These are phyloP conservation scores for Lachancea thermotolerans DNA, from an alignment of 805 yeast species.

Conservation along the genomic window DNA sequence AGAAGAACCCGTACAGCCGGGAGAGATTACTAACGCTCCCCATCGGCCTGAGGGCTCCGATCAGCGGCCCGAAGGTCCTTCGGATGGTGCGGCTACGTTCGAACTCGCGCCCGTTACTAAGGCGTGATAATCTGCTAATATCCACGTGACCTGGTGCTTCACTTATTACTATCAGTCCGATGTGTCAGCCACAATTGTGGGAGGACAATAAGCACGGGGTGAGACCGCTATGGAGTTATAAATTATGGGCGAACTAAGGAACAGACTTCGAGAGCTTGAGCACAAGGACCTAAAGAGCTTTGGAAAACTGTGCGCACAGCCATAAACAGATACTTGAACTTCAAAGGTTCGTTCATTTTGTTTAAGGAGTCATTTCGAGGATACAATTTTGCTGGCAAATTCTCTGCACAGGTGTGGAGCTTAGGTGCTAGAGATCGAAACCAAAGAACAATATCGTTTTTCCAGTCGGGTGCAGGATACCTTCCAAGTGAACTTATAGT, in stretches of 20 bases:
- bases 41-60: neutral
- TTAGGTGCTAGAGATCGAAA: neutral
- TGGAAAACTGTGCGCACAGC: too few species aligned
- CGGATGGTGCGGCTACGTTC: neutral
- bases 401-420: too few species aligned
- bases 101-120: neutral
- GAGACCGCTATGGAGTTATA: neutral
- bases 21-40: neutral
- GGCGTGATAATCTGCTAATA: too few species aligned
- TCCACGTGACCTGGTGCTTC: neutral
- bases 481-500: neutral
- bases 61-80: neutral
- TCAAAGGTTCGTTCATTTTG: too few species aligned
- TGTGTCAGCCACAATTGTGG: constrained; percentile 5
- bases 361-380: too few species aligned
- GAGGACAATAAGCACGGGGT: neutral
- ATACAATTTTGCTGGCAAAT: too few species aligned
- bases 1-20: constrained; percentile 12
- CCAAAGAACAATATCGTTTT: neutral
- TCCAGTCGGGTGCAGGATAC: too few species aligned
- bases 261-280: too few species aligned
- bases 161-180: too few species aligned
- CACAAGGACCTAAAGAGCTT: too few species aligned
- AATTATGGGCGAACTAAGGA: neutral
- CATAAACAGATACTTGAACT: too few species aligned